Evolutionary conservation across 2,329 filamentous ascomycete genomes (phyloP), one percentile per base, ranked within the genome.

Genomic region (Cladosporium sp.): DNA sequence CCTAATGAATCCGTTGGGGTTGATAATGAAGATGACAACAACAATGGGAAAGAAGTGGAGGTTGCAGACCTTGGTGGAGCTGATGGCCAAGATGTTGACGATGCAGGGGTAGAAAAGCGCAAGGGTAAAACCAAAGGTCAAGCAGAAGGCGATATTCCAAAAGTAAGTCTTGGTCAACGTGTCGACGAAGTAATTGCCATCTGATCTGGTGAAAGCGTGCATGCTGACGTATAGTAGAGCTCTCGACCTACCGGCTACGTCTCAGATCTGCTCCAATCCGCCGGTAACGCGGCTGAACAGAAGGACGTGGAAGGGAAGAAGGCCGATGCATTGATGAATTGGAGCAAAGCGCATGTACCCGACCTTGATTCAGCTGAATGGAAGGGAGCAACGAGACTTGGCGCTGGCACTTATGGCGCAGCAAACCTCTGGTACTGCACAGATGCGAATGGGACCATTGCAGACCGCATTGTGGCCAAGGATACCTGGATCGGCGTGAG

Each of bases 401-500:
- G 57, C 19, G 51, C 39, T 25, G 57, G 51, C 19, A 24, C 22
- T 9, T 44, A 22, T 24, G 51, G 42, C 2, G 36, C 42, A n/a
- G 40, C 45, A 35, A 52, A 24, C 36, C 32, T 24, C 3, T 50
- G n/a, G 13, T 36, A 37, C 9, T 22, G 24, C 20, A 7, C 15
- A 4, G 47, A 57, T 9, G 10, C 9, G 15, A 22, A 57, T 22
- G 45, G 35, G n/a, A 6, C 32, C 3, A 44, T 58, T 10, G 8
- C 10, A 6, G 34, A 56, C 24, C 50, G 50, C 17, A 42, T 50
- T 32, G 50, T 39, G 3, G 51, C 49, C 22, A 58, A 58, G 28
- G 50, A 58, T 19, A 49, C 42, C 17, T 48, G 28, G 8, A 32
- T 32, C 12, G 28, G 28, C 8, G 15, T 39, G 17, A 20, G 35